These are phyloP conservation scores for Amylocarpus encephaloides DNA, from an alignment of 2,329 filamentous ascomycete species.

Conservation along the genomic window DNA sequence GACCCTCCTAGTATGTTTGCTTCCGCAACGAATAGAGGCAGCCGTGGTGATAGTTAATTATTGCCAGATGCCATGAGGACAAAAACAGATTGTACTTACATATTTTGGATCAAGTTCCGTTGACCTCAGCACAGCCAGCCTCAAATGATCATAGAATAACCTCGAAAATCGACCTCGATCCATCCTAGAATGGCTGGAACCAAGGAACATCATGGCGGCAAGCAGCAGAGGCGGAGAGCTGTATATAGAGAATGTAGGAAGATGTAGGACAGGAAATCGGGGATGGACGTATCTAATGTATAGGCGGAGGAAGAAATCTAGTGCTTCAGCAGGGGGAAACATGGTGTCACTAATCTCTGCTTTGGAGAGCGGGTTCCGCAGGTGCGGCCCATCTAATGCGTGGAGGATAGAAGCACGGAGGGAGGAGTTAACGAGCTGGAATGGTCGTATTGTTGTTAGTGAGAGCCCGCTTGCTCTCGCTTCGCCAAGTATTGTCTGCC, in stretches of 20 bases:
- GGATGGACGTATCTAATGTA: constrained; percentile 27
- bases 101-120: constrained; percentile 24
- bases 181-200: constrained; percentile 24
- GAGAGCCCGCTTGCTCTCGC: constrained; percentile 16
- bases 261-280: constrained; percentile 24
- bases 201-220: constrained; percentile 28
- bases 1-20: too few relatives aligned
- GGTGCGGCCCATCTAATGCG: constrained; percentile 16
- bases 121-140: constrained; percentile 17
- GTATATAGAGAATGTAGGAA: constrained; percentile 28
- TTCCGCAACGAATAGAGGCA: too few relatives aligned
- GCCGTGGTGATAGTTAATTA: too few relatives aligned
- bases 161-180: constrained; percentile 26
- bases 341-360: constrained; percentile 22
- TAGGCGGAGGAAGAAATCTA: constrained; percentile 27
- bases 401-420: constrained; percentile 19
- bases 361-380: constrained; percentile 17
- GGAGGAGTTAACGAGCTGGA: constrained; percentile 16
- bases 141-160: constrained; percentile 25
- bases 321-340: constrained; percentile 24
- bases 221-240: constrained; percentile 21
- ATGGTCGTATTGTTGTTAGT: constrained; percentile 15
- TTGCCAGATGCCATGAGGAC: not conserved
- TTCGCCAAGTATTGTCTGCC: constrained; percentile 25
- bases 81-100: constrained; percentile 11